Base-by-base conservation (phyloP, 129 eudicot genomes). In the Centaurea solstitialis region DNA sequence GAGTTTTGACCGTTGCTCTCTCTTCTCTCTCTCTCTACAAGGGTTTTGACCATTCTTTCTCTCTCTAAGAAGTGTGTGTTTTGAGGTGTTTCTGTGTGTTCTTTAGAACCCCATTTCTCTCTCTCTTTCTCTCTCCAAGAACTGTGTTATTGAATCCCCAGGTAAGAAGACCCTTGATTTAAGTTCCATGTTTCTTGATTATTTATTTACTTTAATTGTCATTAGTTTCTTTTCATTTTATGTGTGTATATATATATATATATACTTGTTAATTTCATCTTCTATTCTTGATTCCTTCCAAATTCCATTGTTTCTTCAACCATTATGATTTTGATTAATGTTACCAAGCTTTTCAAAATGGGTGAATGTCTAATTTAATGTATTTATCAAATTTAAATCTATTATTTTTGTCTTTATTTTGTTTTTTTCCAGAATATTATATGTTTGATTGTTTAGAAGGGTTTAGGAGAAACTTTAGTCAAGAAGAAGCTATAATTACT, bases 1-100 rank as follows among this genome's bases (percentile, higher is more conserved):
- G 74, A 70, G 73, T 89, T 87, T 91, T 87, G 93, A 91, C 96
- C 96, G 96, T 91, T 91, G 93, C 91, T 77, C 87, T 68, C 78
- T 79, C 81, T 86, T 76, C 83, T 85, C 89, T 76, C 93, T 75
- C 88, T 79, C 80, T 41, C 43, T 18, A 74, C 84, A 76, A 53
- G 77, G 69, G 88, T 85, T 86, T 64, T 73, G 26, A 74, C 85
- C 37, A 33, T 30, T 3, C 35, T 81, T 80, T 82, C 81, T 73
- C 86, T 78, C 86, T 82, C 78, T 21, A 9, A 66, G 15, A 76
- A 24, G 39, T 75, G 79, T 72, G 75, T 68, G 83, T 45, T 75
- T n/a, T 75, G 70, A 33, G 68, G 81, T 64, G 76, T 38, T 68
- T 73, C 4, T 40, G 37, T 75, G 78, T 50, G 86, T 74, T 68